A percentile compares a stretch with the other conserved stretches of the same genome.
phyloP scores from a whole-genome alignment of 768 basidiomycete species.

The Crepidotus variabilis region DNA sequence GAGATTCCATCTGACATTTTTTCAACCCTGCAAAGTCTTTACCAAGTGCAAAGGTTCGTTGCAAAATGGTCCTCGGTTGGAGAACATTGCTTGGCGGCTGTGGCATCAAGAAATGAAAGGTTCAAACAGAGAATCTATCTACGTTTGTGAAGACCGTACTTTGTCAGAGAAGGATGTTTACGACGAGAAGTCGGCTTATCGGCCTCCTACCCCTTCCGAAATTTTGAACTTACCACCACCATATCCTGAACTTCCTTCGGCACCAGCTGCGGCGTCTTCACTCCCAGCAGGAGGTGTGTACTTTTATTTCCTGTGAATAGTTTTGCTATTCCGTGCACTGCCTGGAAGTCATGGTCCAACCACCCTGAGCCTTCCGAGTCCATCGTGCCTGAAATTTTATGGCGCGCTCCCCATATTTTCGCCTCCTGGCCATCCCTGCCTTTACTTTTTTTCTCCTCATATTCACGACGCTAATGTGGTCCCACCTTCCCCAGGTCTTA shows the following conservation, averaged over 20 bases:
- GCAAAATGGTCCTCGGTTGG: slow-evolving; percentile 75
- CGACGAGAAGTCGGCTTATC: slow-evolving; percentile 1
- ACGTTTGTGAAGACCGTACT: not conserved
- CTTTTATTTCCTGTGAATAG: not conserved
- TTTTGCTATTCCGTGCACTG: not conserved
- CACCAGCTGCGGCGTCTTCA: not conserved
- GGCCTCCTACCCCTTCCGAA: slow-evolving; percentile 2
- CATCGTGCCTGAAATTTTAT: slow-evolving; percentile 2
- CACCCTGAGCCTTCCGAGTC: not conserved
- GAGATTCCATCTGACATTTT: not conserved
- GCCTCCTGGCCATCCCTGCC: not conserved
- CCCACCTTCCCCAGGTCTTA: slow-evolving; percentile 1
- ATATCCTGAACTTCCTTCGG: not conserved
- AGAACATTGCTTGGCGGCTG: slow-evolving; percentile 86
- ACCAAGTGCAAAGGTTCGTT: slow-evolving; percentile 79
- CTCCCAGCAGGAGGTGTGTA: slow-evolving; percentile 1
- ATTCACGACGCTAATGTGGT: not conserved
- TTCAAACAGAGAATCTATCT: not conserved
- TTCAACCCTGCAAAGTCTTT: slow-evolving; percentile 50
- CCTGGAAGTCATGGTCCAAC: not conserved
- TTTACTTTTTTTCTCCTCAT: slow-evolving; percentile 1
- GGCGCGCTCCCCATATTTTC: slow-evolving; percentile 1
- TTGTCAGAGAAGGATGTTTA: not conserved
- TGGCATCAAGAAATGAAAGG: slow-evolving; percentile 62
- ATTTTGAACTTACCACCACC: not conserved